Evolutionary conservation across 257 asterid species (phyloP).

Genomic region (Solanum sparsipilum): DNA sequence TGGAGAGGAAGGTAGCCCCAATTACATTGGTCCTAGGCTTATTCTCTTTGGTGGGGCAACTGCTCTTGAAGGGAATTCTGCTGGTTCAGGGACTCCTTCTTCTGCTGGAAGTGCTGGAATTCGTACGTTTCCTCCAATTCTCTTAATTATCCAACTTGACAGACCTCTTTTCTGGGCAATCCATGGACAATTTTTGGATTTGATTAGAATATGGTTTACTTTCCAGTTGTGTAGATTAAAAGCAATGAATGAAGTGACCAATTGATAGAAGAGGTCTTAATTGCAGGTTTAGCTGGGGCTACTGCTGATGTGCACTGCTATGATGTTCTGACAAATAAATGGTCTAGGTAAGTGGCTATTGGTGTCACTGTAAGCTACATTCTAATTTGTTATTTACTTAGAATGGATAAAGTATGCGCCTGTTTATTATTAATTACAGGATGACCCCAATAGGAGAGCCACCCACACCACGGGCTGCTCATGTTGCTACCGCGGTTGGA

Average conservation of each 20-base stretch:
- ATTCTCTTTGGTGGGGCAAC: conserved; percentile 96
- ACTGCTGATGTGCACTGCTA: conserved; percentile 96
- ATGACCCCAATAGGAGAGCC: conserved; percentile 97
- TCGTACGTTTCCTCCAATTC: conserved; percentile 33
- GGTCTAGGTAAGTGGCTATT: conserved; percentile 66
- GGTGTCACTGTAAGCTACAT: background rate
- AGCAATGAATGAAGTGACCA: background rate
- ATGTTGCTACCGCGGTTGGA: conserved; percentile 98
- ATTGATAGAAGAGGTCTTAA: conserved; percentile 4
- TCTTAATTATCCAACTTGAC: background rate
- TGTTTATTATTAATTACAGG: conserved; percentile 29
- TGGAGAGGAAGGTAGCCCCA: conserved; percentile 86
- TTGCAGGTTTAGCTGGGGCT: conserved; percentile 97
- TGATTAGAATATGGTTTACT: background rate
- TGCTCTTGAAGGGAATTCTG: conserved; percentile 94
- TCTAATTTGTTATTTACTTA: background rate
- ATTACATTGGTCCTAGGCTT: conserved; percentile 82
- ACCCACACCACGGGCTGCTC: conserved; percentile 99
- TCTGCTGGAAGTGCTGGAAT: conserved; percentile 99
- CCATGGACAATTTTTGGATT: background rate
- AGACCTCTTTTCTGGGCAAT: background rate
- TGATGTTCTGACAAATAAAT: conserved; percentile 81
- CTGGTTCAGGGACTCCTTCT: conserved; percentile 84
- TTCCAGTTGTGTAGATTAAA: background rate
- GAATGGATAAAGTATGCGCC: background rate